phyloP scores from a whole-genome alignment of 148 eudicot genomes.

The Amaranthus hypochondriacus region DNA sequence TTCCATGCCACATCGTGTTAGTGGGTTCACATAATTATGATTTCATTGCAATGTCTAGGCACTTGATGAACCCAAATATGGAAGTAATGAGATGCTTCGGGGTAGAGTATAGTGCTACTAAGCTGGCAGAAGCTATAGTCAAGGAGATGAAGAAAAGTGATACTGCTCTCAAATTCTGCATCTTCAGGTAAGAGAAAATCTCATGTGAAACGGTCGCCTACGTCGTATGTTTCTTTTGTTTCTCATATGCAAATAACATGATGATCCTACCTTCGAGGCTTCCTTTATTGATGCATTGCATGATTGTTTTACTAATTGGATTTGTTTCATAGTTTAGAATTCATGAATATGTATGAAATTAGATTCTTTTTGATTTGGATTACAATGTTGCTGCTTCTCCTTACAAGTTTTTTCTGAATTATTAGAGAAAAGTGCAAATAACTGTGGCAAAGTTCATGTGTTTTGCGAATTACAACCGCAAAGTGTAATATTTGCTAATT shows the following conservation, averaged over 20 bases:
- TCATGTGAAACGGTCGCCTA: neutral
- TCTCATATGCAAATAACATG: too few relatives aligned
- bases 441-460: too few relatives aligned
- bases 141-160: conserved; percentile 44
- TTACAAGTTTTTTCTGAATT: too few relatives aligned
- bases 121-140: conserved; percentile 58
- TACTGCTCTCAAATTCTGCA: neutral
- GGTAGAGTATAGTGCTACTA: conserved; percentile 55
- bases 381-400: too few relatives aligned
- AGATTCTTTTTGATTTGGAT: too few relatives aligned
- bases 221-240: neutral
- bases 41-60: conserved; percentile 43
- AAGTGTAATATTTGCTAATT: too few relatives aligned
- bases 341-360: too few relatives aligned
- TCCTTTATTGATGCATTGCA: neutral
- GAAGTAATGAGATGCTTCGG: conserved; percentile 67
- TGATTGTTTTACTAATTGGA: too few relatives aligned
- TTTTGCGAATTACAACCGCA: too few relatives aligned
- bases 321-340: too few relatives aligned
- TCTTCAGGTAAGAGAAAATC: conserved; percentile 20
- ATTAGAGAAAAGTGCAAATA: too few relatives aligned
- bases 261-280: neutral
- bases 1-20: neutral
- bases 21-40: neutral
- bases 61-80: conserved; percentile 72